phyloP scores from a whole-genome alignment of 371 early-diverging fungal species.

The Ordospora colligata region DNA sequence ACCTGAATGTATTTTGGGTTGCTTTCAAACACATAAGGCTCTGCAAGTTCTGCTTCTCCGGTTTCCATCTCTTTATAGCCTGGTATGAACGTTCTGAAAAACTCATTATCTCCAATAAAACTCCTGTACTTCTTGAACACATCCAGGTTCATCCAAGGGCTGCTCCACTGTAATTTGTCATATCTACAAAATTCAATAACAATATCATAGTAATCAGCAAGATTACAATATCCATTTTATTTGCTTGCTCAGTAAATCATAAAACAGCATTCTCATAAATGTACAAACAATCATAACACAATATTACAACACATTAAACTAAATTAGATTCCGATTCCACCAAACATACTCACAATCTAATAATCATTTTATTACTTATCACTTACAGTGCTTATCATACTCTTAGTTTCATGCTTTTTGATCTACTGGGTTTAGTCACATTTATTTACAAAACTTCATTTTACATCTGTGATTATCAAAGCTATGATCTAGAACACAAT shows the following conservation, averaged over 20 bases:
- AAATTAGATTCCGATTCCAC: too few species aligned
- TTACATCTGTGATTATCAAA: too few species aligned
- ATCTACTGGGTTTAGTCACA: too few species aligned
- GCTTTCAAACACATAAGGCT: conserved; percentile 50
- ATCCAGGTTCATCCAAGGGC: conserved; percentile 42
- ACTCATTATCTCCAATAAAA: conserved; percentile 55
- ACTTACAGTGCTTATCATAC: too few species aligned
- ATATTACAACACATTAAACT: too few species aligned
- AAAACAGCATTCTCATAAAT: neutral
- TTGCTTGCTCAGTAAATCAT: too few species aligned
- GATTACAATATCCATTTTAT: neutral
- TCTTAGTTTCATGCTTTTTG: too few species aligned
- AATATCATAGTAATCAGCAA: neutral
- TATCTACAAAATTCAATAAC: neutral
- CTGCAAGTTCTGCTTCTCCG: conserved; percentile 27
- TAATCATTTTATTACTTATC: too few species aligned
- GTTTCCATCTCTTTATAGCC: neutral
- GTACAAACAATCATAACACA: neutral
- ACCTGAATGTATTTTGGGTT: conserved; percentile 53
- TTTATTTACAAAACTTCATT: too few species aligned
- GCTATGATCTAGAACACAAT: too few species aligned
- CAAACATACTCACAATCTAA: too few species aligned
- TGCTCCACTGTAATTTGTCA: conserved; percentile 9
- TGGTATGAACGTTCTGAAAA: conserved; percentile 49
- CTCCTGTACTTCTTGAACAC: conserved; percentile 46